These are phyloP conservation scores for Thecaphora frezii DNA, from an alignment of 1,284 basidiomycete species.

Conservation along the genomic window DNA sequence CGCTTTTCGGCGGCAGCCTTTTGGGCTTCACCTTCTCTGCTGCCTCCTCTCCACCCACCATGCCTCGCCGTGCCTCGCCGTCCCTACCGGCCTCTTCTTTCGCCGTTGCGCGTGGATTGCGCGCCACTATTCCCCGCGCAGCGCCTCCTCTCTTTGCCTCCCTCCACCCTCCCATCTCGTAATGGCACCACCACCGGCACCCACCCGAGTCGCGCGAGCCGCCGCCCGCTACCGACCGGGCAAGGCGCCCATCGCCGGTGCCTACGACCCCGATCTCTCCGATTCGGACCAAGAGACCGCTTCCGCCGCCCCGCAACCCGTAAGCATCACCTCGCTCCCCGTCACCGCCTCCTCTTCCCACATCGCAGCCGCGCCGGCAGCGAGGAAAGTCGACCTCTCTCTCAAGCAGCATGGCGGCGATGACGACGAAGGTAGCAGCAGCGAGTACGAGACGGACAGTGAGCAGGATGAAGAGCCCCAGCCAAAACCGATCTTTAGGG, in stretches of 20 bases:
- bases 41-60: too few species aligned
- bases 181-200: conserved; percentile 12
- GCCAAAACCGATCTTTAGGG: conserved; percentile 32
- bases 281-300: conserved; percentile 22
- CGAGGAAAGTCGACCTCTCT: conserved; percentile 11
- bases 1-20: too few species aligned
- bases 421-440: conserved; percentile 11
- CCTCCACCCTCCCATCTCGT: neutral
- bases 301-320: neutral
- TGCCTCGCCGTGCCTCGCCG: too few species aligned
- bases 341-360: too few species aligned
- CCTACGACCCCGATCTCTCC: conserved; percentile 17
- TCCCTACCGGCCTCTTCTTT: too few species aligned
- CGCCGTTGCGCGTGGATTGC: too few species aligned
- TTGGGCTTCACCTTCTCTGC: too few species aligned
- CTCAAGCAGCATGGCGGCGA: neutral
- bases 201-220: conserved; percentile 32
- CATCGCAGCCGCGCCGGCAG: too few species aligned
- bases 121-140: too few species aligned
- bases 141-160: too few species aligned
- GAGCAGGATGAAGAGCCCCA: conserved; percentile 32
- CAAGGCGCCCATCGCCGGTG: conserved; percentile 42
- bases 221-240: conserved; percentile 55
- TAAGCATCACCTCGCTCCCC: conserved; percentile 8
- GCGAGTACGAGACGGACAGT: conserved; percentile 66